Percentiles rank a stretch among this genome's conserved stretches.
These are phyloP conservation scores for Pleurotus tuoliensis DNA, from an alignment of 768 basidiomycete genomes.

Conservation along the genomic window DNA sequence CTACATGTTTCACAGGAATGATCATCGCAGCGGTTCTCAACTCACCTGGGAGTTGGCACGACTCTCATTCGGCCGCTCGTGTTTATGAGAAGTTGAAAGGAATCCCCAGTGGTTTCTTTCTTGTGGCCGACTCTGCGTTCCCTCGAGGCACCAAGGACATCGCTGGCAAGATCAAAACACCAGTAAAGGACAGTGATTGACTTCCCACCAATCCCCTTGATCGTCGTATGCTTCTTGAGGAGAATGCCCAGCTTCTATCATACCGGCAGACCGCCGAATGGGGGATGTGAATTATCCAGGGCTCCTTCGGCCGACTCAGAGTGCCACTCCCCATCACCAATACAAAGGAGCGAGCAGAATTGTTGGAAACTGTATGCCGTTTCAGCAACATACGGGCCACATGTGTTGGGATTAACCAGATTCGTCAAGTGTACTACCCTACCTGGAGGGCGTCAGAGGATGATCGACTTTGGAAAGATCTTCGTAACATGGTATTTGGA, in stretches of 20 bases:
- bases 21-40: conserved; percentile 32
- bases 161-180: conserved; percentile 26
- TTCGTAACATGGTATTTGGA: conserved; percentile 34
- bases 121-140: conserved; percentile 38
- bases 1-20: conserved; percentile 19
- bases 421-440: conserved; percentile 34
- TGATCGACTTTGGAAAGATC: conserved; percentile 29
- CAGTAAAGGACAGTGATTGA: conserved; percentile 29
- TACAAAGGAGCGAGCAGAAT: conserved; percentile 16
- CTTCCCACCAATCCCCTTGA: conserved; percentile 16
- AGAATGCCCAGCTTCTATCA: conserved; percentile 37
- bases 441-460: conserved; percentile 30
- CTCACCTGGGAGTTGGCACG: conserved; percentile 40
- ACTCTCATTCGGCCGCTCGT: conserved; percentile 36
- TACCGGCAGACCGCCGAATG: conserved; percentile 48
- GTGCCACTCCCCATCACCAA: conserved; percentile 35
- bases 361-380: conserved; percentile 32
- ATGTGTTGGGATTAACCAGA: conserved; percentile 38
- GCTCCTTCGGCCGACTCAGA: conserved; percentile 40
- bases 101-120: conserved; percentile 30
- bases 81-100: conserved; percentile 22
- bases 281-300: conserved; percentile 43
- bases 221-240: conserved; percentile 18
- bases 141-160: conserved; percentile 21
- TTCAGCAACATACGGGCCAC: conserved; percentile 30